Base-by-base conservation (phyloP, 2,329 filamentous ascomycete species). In the Trichophyton schoenleinii region DNA sequence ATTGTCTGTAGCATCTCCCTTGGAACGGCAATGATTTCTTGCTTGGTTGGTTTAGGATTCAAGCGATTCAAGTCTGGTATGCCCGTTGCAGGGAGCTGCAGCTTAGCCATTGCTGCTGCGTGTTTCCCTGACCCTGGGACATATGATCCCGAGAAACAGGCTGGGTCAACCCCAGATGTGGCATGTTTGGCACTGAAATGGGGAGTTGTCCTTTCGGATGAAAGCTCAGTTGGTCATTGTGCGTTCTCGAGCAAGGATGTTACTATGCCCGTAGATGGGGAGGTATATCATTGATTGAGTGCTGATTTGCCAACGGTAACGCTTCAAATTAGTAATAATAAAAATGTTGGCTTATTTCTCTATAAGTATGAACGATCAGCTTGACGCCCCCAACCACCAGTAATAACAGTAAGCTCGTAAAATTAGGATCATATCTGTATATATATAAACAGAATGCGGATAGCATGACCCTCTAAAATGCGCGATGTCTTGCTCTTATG, bases 61-160 rank as follows among this genome's bases (percentile, higher is more conserved):
- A 57, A 62, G 49, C 64, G 61, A 18, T 66, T 67, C 22, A 61
- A 65, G 28, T 61, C 66, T 1, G 64, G 63, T 0, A 71, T 73
- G 59, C 70, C 69, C 1, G 62, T 73, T 22, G 70, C 64, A 1
- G 66, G 66, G 1, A 73, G 67, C 38, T 73, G 71, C 60, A 73
- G 70, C 58, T 61, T 68, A 8, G 72, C 69, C 3, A 48, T 48
- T 20, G 18, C 44, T 20, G 44, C 44, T 22, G 44, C 44, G 8
- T 48, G 44, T 48, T 48, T 20, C n/a, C 44, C 44, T 22, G 9
- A 48, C 25, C 44, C 44, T 20, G 11, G 20, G 3, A 11, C 11
- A 48, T 13, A 20, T 48, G 44, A 48, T 22, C 18, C n/a, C 9
- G 44, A 25, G 20, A 8, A 48, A 48, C 20, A 11, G 44, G 44